Evolutionary conservation across 148 eudicot genomes (phyloP), one percentile per base, ranked within the genome.

Genomic region (Camellia japonica): DNA sequence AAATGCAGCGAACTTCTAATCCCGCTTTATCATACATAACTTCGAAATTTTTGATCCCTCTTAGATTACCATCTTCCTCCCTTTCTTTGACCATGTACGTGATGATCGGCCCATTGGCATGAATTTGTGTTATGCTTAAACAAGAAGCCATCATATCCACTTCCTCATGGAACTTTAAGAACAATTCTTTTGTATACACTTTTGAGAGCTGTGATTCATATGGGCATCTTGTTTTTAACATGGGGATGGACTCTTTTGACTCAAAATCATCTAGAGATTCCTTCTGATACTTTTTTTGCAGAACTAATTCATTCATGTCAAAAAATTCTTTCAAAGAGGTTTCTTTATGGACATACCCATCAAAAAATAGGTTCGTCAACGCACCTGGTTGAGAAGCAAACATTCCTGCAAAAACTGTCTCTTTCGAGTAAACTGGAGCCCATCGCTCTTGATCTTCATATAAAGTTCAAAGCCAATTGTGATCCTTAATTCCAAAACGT

Each of bases 391-490:
- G 38, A 30, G 38, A 30, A 30, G 38, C 38, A 30, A 30, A 30
- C 38, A 30, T 30, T 30, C 38, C 38, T 30, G 38, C 38, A 1
- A 30, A 30, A 30, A 30, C 38, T 30, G 38, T 30, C 38, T 30
- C 38, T 30, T 30, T 30, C 1, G 1, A 30, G 38, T 30, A 70
- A 60, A 86, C 89, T 0, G 95, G 93, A 7, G 82, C 97, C 98
- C 98, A 94, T 60, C 86, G 80, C 69, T 91, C 95, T 80, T 91
- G 80, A 60, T 90, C 93, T 65, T 92, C 90, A 66, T 86, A 94
- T 80, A 89, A 80, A 46, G 43, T 63, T 18, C 74, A 84, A 77
- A 92, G 84, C 88, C 87, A 89, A 49, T 85, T 88, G 7, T 83
- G 83, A 65, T 86, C 91, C 73, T 70, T 84, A 9, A 91, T 69